Conservation (phyloP, 2,329 filamentous ascomycete genomes). For the Penicillium sp. region DNA sequence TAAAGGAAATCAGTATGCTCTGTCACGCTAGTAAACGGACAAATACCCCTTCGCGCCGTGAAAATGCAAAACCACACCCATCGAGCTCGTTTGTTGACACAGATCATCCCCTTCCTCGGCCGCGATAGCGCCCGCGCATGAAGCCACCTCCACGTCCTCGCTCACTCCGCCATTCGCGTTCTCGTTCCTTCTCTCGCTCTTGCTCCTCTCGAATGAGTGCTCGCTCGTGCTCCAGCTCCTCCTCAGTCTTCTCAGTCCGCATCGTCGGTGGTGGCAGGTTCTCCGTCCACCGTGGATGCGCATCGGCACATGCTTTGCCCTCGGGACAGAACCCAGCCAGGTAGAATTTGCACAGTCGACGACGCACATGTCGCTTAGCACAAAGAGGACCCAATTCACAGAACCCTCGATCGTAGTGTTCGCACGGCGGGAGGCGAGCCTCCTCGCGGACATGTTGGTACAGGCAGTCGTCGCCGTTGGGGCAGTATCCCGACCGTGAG, state of each 20-base stretch:
- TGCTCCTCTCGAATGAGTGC: slow-evolving; percentile 57
- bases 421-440: slow-evolving; percentile 72
- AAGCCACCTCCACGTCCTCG: slow-evolving; percentile 49
- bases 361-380: slow-evolving; percentile 80
- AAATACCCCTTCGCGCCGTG: slow-evolving; percentile 5
- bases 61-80: slow-evolving; percentile 3
- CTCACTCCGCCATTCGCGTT: slow-evolving; percentile 51
- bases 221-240: slow-evolving; percentile 60
- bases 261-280: slow-evolving; percentile 59
- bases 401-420: slow-evolving; percentile 91
- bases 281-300: slow-evolving; percentile 73
- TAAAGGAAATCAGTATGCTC: background rate
- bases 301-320: slow-evolving; percentile 67
- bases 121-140: slow-evolving; percentile 41
- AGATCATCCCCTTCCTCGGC: slow-evolving; percentile 44
- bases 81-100: background rate
- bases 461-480: slow-evolving; percentile 92
- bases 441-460: slow-evolving; percentile 86
- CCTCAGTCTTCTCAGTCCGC: slow-evolving; percentile 65
- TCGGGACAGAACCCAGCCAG: slow-evolving; percentile 93
- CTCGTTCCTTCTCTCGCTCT: slow-evolving; percentile 51
- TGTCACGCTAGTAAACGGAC: background rate
- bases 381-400: slow-evolving; percentile 85
- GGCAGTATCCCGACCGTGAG: slow-evolving; percentile 87
- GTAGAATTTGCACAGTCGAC: slow-evolving; percentile 77